phyloP scores from a whole-genome alignment of 352 stramenopile species.

The Globisporangium rhizosaccharum region DNA sequence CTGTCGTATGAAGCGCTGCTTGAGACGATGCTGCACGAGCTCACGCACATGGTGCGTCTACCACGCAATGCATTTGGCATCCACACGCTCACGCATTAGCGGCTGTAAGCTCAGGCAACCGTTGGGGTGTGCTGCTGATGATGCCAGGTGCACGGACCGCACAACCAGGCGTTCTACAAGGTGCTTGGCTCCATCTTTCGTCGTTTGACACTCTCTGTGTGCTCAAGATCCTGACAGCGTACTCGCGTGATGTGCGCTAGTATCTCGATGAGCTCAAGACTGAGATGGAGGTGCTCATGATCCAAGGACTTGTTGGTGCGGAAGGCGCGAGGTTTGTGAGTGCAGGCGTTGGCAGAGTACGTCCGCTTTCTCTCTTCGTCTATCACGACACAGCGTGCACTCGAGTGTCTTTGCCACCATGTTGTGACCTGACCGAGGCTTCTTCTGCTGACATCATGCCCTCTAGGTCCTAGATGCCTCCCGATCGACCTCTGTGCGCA shows the following conservation, averaged over 20 bases:
- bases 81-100: not conserved
- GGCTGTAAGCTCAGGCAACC: not conserved
- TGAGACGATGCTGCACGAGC: slow-evolving; percentile 69
- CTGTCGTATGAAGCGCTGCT: slow-evolving; percentile 55
- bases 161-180: slow-evolving; percentile 68
- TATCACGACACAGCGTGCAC: not conserved
- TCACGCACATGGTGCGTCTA: slow-evolving; percentile 53
- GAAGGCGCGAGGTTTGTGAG: slow-evolving; percentile 41
- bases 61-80: too few relatives aligned
- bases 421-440: not conserved
- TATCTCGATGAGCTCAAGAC: slow-evolving; percentile 53
- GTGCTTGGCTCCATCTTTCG: slow-evolving; percentile 7
- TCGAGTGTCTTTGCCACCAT: too few relatives aligned
- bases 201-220: not conserved
- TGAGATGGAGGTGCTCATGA: slow-evolving; percentile 56
- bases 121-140: not conserved
- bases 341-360: slow-evolving; percentile 36
- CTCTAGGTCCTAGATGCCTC: slow-evolving; percentile 2
- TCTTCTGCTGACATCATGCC: not conserved
- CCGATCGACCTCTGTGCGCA: slow-evolving; percentile 15
- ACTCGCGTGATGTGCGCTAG: slow-evolving; percentile 9
- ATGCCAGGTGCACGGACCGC: slow-evolving; percentile 33
- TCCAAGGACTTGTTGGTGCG: slow-evolving; percentile 35
- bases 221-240: too few relatives aligned
- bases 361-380: slow-evolving; percentile 1